These are phyloP conservation scores for Xylaria longipes DNA, from an alignment of 495 filamentous ascomycete species.

Conservation along the genomic window DNA sequence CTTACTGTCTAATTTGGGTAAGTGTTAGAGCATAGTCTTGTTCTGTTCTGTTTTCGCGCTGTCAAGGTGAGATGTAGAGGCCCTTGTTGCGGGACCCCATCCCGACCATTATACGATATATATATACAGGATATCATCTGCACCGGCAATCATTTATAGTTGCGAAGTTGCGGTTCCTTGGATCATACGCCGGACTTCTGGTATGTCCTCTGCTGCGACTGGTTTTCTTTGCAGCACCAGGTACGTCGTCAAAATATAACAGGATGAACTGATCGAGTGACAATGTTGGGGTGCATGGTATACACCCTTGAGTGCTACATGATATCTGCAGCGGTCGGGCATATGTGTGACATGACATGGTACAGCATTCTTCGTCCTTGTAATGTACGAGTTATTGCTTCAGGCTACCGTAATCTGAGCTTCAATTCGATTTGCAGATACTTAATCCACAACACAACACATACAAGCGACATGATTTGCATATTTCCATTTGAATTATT, in stretches of 20 bases:
- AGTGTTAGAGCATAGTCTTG: background rate
- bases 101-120: background rate
- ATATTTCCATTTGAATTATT: background rate
- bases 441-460: background rate
- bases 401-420: background rate
- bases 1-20: constrained; percentile 10
- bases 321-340: constrained; percentile 21
- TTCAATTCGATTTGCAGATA: background rate
- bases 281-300: constrained; percentile 22
- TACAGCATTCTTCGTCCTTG: background rate
- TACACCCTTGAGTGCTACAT: constrained; percentile 1
- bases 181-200: background rate
- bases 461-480: background rate
- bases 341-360: constrained; percentile 20
- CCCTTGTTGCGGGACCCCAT: background rate
- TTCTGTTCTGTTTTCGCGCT: background rate
- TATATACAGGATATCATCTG: background rate
- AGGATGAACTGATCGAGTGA: constrained; percentile 23
- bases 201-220: background rate
- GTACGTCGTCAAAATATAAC: constrained; percentile 3
- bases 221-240: background rate
- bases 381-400: constrained; percentile 13
- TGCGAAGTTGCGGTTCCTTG: background rate
- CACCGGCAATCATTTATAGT: background rate
- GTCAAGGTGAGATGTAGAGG: background rate